Base-by-base conservation (phyloP, 768 basidiomycete species). In the Candolleomyces aberdarensis region DNA sequence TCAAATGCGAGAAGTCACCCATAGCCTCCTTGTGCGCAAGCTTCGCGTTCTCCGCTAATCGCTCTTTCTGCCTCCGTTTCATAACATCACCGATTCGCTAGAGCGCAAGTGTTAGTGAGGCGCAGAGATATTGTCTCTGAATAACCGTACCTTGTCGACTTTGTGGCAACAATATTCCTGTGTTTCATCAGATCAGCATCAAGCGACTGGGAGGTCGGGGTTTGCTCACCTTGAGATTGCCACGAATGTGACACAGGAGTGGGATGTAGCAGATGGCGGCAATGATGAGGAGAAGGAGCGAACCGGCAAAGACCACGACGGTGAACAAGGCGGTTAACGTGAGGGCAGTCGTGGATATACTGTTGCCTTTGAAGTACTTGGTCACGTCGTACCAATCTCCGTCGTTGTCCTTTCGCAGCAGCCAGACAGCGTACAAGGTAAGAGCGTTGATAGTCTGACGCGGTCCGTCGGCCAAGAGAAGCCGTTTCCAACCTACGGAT, bases 141-240 rank as follows among this genome's bases (percentile, higher is more conserved):
- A 10, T 43, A 48, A 68, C 59, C 70, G 36, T 36, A 93, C 92
- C 85, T 98, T 98, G 79, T 99, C 96, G 54, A 98, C 94, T 75
- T 98, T 97, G 80, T 98, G 94, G 72, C 96, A 98, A 74, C 92
- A 93, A 76, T 97, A 98, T 82, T 99, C 96, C 89, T 93, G 64
- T 61, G 55, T 52, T 36, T 58, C 51, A 56, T 39, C 41, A 46
- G 52, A 63, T 51, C 17, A 36, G 22, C 31, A 53, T 49, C 31
- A 29, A 6, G 8, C 17, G 15, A 55, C 36, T 2, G 46, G 47
- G 44, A 41, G 17, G 32, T 44, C 17, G 40, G 36, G 29, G 17
- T 29, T 15, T 19, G 63, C 75, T 60, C 63, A 89, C 92, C 88
- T 99, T 99, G 56, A 99, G 77, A 74, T 99, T 99, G 19, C 96